A percentile compares a stretch with the other conserved stretches of the same genome.
These are phyloP conservation scores for Eucalyptus decipiens DNA, from an alignment of 345 rosid genomes.

Conservation along the genomic window DNA sequence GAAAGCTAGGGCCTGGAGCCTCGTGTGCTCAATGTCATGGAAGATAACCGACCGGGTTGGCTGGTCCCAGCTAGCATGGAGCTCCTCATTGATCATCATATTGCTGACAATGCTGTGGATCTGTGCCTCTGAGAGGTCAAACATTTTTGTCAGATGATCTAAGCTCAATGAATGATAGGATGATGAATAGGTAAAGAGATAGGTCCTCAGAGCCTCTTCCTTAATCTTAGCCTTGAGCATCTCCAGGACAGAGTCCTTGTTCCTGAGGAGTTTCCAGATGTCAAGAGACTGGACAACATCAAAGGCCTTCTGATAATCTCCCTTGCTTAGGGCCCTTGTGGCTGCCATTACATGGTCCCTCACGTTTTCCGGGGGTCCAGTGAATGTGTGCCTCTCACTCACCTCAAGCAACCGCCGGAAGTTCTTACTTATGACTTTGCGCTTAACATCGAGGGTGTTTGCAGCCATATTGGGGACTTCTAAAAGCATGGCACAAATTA, in stretches of 20 bases:
- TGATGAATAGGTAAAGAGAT: constrained; percentile 51
- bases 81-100: constrained; percentile 82
- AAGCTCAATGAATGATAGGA: constrained; percentile 54
- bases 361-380: constrained; percentile 80
- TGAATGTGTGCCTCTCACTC: constrained; percentile 75
- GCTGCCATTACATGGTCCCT: constrained; percentile 91
- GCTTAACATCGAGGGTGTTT: constrained; percentile 41
- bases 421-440: constrained; percentile 70
- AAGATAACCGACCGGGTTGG: constrained; percentile 61
- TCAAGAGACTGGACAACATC: constrained; percentile 62
- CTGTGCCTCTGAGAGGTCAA: constrained; percentile 52
- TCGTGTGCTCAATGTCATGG: constrained; percentile 61
- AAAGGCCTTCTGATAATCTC: constrained; percentile 60
- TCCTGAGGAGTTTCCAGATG: constrained; percentile 67
- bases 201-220: constrained; percentile 83
- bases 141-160: constrained; percentile 68
- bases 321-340: constrained; percentile 63
- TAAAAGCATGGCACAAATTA: constrained; percentile 83
- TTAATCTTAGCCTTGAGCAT: constrained; percentile 74
- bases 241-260: constrained; percentile 41
- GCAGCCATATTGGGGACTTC: constrained; percentile 96
- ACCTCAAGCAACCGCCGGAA: constrained; percentile 68
- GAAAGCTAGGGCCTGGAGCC: constrained; percentile 74
- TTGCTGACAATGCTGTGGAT: constrained; percentile 61
- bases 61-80: constrained; percentile 84